Evolutionary conservation across 1,284 basidiomycete genomes (phyloP).

Genomic region (Omphalotus olearius): DNA sequence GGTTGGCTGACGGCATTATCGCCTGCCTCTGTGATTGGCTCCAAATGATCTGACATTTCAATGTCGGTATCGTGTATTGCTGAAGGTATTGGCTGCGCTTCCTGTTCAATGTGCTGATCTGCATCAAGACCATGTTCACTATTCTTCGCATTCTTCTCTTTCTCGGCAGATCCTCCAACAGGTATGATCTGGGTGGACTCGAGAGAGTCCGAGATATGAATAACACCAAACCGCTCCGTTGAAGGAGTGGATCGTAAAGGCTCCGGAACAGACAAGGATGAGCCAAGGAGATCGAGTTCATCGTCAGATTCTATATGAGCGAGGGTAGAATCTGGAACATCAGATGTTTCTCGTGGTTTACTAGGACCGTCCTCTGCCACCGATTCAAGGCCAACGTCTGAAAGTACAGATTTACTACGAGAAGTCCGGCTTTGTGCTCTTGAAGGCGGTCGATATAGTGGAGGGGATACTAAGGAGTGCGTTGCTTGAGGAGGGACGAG

Average conservation of each 20-base stretch:
- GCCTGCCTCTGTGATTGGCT: too few species aligned
- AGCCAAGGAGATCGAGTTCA: conserved; percentile 24
- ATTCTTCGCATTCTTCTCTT: neutral
- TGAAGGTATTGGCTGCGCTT: neutral
- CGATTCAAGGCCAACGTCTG: neutral
- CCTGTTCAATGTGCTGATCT: neutral
- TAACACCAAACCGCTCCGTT: neutral
- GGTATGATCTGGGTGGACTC: conserved; percentile 1
- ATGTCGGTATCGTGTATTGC: neutral
- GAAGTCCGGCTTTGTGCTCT: neutral
- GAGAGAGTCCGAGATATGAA: conserved; percentile 6
- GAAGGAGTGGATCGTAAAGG: neutral
- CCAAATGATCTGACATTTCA: too few species aligned
- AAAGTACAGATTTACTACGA: neutral
- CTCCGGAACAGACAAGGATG: conserved; percentile 11
- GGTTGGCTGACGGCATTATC: too few species aligned
- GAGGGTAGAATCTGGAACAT: neutral
- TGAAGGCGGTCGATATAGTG: conserved; percentile 4
- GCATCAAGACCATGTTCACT: conserved; percentile 16
- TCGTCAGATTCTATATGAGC: conserved; percentile 18
- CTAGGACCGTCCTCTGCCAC: neutral
- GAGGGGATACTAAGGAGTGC: neutral
- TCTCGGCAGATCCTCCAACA: neutral
- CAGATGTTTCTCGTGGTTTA: neutral
- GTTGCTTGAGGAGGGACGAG: conserved; percentile 6